Percentiles rank a stretch among this genome's conserved stretches.
These are phyloP conservation scores for Phalaenopsis equestris DNA, from an alignment of 106 monocot genomes.

Conservation along the genomic window DNA sequence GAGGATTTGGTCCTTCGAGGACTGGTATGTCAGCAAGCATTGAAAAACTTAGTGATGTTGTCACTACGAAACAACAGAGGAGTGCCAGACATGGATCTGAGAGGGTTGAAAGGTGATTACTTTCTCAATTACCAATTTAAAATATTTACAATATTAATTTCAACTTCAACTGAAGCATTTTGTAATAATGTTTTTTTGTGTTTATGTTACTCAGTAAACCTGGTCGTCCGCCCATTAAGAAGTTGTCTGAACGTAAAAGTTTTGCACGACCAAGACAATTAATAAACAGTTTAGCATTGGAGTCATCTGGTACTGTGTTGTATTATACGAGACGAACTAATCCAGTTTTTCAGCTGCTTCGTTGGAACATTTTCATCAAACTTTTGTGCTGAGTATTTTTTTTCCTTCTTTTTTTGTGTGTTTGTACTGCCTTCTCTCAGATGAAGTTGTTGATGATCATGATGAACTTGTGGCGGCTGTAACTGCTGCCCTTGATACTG, in stretches of 20 bases:
- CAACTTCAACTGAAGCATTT: background rate
- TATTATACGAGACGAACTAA: background rate
- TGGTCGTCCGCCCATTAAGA: constrained; percentile 45
- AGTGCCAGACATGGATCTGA: constrained; percentile 31
- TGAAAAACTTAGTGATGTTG: constrained; percentile 37
- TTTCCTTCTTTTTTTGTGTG: background rate
- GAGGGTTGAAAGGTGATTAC: constrained; percentile 39
- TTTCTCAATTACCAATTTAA: background rate
- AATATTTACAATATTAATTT: background rate
- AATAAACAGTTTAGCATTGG: constrained; percentile 17
- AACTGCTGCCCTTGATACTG: constrained; percentile 40
- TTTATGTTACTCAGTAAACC: constrained; percentile 28
- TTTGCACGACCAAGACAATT: constrained; percentile 32
- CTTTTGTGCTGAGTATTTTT: background rate
- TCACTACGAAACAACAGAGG: constrained; percentile 36
- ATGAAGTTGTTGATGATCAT: constrained; percentile 53
- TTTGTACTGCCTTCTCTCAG: constrained; percentile 21
- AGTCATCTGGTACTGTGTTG: constrained; percentile 34
- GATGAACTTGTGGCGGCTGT: constrained; percentile 66
- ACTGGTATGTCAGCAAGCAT: constrained; percentile 17
- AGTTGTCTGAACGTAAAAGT: constrained; percentile 49
- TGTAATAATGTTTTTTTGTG: background rate
- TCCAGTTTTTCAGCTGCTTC: background rate
- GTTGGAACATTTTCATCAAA: background rate
- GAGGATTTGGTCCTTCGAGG: constrained; percentile 22